Percentiles rank a stretch among this genome's conserved stretches.
Conservation (phyloP, 345 rosid species). For the Gossypium arboreum region DNA sequence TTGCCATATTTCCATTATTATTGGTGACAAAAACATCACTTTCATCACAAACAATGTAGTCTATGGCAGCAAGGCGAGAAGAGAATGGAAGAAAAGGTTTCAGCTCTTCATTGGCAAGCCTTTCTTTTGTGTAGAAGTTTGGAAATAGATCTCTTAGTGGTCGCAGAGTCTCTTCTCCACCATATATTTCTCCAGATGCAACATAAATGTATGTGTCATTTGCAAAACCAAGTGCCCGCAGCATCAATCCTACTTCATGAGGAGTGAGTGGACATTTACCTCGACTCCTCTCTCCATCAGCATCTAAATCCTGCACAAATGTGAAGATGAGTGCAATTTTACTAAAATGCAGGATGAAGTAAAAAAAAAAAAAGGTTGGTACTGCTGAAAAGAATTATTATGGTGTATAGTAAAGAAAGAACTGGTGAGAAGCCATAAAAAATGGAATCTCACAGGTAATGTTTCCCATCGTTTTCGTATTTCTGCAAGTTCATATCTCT, state of each 20-base stretch:
- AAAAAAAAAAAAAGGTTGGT: no score
- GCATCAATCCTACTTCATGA: constrained; percentile 92
- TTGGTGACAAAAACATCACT: constrained; percentile 95
- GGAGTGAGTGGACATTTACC: constrained; percentile 99
- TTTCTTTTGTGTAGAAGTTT: constrained; percentile 91
- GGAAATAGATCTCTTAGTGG: constrained; percentile 91
- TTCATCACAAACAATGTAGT: constrained; percentile 86
- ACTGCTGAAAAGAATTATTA: background rate
- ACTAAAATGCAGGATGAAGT: background rate
- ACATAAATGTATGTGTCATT: constrained; percentile 84
- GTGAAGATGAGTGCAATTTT: background rate
- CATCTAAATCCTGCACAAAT: constrained; percentile 66
- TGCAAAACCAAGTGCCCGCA: constrained; percentile 88
- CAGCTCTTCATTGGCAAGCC: constrained; percentile 75
- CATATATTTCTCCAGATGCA: constrained; percentile 98
- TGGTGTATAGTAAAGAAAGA: background rate
- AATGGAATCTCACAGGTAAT: constrained; percentile 69
- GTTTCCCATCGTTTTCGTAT: constrained; percentile 96
- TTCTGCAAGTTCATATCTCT: constrained; percentile 76
- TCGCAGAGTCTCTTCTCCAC: constrained; percentile 81
- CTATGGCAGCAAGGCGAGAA: constrained; percentile 90
- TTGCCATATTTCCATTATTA: constrained; percentile 99
- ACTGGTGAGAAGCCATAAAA: constrained; percentile 2
- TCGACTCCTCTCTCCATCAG: constrained; percentile 80
- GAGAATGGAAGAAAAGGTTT: constrained; percentile 73